Percentiles rank a stretch among this genome's conserved stretches.
Evolutionary conservation across 306 rosid genomes (phyloP).

Genomic region (Medicago truncatula): MtrunA17r5.0-ANR NC_053046.1:19749001-19749500

Average conservation of each 20-base stretch:
- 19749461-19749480: conserved; percentile 90
- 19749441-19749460: conserved; percentile 80
- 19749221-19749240: conserved; percentile 7
- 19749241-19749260: neutral
- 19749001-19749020: conserved; percentile 96
- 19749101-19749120: conserved; percentile 24
- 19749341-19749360: conserved; percentile 88
- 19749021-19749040: conserved; percentile 87
- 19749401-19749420: conserved; percentile 54
- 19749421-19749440: conserved; percentile 67
- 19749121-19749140: conserved; percentile 83
- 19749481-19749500: conserved; percentile 83
- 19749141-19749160: conserved; percentile 94
- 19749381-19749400: conserved; percentile 91
- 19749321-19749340: conserved; percentile 98
- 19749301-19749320: conserved; percentile 39
- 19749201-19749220: conserved; percentile 99
- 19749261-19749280: conserved; percentile 6
- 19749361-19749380: conserved; percentile 86
- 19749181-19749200: conserved; percentile 98
- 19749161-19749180: conserved; percentile 86
- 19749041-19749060: conserved; percentile 25
- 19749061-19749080: conserved; percentile 37
- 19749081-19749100: neutral
- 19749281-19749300: conserved; percentile 15